Percentiles rank a stretch among this genome's conserved stretches.
These are phyloP conservation scores for Saccharomyces hybrid DNA, from an alignment of 1,139 yeast genomes.

Conservation along the genomic window DNA sequence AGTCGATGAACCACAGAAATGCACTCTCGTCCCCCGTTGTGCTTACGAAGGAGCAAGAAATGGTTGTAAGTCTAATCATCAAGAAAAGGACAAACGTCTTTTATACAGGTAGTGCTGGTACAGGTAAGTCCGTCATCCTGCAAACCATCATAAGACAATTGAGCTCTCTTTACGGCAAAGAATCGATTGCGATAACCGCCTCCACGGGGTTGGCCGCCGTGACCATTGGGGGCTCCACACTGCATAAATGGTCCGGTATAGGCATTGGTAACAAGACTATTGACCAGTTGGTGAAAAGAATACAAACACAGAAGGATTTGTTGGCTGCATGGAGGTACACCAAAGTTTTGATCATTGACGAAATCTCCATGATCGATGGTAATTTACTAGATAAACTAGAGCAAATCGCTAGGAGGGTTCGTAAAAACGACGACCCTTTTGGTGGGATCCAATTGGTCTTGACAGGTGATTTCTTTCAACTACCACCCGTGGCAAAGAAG, in stretches of 20 bases:
- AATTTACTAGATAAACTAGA: conserved; percentile 57
- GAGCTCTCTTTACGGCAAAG: conserved; percentile 36
- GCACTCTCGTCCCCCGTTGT: conserved; percentile 7
- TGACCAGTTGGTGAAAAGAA: conserved; percentile 37
- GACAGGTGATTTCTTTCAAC: conserved; percentile 80
- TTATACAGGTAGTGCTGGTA: too few species aligned
- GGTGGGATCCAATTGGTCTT: conserved; percentile 76
- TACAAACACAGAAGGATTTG: conserved; percentile 40
- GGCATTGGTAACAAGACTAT: conserved; percentile 59
- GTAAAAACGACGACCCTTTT: conserved; percentile 45
- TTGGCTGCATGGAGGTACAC: conserved; percentile 51
- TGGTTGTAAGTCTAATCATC: conserved; percentile 47
- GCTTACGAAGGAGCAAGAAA: conserved; percentile 44
- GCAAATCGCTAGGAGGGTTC: conserved; percentile 46
- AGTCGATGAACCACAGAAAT: neutral
- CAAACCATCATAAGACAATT: conserved; percentile 47
- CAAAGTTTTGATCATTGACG: conserved; percentile 65
- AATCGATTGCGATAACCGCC: conserved; percentile 71
- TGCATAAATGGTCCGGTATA: conserved; percentile 70
- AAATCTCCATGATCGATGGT: conserved; percentile 77
- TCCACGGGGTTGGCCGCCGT: conserved; percentile 90
- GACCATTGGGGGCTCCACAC: conserved; percentile 75
- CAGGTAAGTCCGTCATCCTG: conserved; percentile 50
- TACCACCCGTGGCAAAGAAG: conserved; percentile 64
- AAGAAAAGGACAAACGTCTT: conserved; percentile 36